phyloP scores from a whole-genome alignment of 2,329 filamentous ascomycete species.

The Paecilomyces niveus region DNA sequence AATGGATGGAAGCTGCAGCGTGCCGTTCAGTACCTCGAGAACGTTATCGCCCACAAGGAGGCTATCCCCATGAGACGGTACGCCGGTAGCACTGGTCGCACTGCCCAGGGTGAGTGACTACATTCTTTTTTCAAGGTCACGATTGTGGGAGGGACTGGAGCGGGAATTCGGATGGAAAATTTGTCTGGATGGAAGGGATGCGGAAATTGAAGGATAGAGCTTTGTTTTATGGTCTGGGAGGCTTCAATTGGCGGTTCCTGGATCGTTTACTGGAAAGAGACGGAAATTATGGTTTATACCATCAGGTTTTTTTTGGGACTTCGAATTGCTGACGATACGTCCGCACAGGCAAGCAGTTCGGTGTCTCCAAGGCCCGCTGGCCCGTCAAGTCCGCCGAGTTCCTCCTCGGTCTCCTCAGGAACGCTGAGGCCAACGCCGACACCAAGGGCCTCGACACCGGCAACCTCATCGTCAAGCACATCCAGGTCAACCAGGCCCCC shows the following conservation, averaged over 20 bases:
- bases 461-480: slow-evolving; percentile 99
- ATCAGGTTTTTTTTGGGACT: neutral
- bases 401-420: slow-evolving; percentile 93
- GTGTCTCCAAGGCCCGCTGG: slow-evolving; percentile 97
- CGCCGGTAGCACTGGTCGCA: slow-evolving; percentile 89
- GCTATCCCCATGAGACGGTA: slow-evolving; percentile 98
- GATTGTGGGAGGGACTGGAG: slow-evolving; percentile 1
- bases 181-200: neutral
- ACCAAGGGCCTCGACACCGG: slow-evolving; percentile 95
- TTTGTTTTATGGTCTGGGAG: neutral
- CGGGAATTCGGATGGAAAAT: slow-evolving; percentile 5
- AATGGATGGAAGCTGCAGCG: slow-evolving; percentile 98
- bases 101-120: slow-evolving; percentile 81
- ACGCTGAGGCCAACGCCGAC: slow-evolving; percentile 94
- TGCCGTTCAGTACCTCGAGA: slow-evolving; percentile 94
- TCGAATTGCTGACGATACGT: slow-evolving; percentile 11
- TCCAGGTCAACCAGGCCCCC: slow-evolving; percentile 99
- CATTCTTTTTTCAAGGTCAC: slow-evolving; percentile 8
- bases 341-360: slow-evolving; percentile 86
- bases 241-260: neutral
- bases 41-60: slow-evolving; percentile 95
- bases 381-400: slow-evolving; percentile 99
- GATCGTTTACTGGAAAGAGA: neutral
- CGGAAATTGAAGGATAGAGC: slow-evolving; percentile 1
- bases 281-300: neutral